Evolutionary conservation across 148 eudicot species (phyloP).

Genomic region (Rhododendron vialii): DNA sequence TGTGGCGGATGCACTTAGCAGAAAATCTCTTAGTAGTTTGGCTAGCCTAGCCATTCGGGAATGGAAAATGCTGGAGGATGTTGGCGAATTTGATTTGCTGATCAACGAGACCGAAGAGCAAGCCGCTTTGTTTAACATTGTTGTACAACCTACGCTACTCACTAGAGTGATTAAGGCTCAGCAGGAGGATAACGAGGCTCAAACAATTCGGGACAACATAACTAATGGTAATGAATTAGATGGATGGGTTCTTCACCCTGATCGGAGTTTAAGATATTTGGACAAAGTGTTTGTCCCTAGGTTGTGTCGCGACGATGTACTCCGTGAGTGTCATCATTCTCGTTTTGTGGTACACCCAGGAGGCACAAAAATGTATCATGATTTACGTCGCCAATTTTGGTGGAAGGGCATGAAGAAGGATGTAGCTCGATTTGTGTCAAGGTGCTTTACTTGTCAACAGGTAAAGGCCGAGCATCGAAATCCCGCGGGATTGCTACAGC

Average conservation of each 20-base stretch:
- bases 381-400: background rate
- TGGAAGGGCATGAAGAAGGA: background rate
- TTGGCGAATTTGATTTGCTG: too few relatives aligned
- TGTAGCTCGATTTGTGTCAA: background rate
- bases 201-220: background rate
- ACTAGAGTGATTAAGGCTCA: background rate
- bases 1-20: too few relatives aligned
- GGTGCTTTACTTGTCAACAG: too few relatives aligned
- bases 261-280: background rate
- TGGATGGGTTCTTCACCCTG: background rate
- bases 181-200: background rate
- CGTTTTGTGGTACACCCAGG: background rate
- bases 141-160: background rate
- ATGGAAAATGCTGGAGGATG: background rate
- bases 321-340: background rate
- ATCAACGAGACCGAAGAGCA: background rate
- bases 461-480: too few relatives aligned
- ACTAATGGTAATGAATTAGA: background rate
- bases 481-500: too few relatives aligned
- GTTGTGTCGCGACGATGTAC: background rate
- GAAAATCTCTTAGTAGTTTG: too few relatives aligned
- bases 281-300: background rate
- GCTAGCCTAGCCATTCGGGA: background rate
- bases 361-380: background rate
- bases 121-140: background rate